phyloP scores from a whole-genome alignment of 345 rosid genomes.

The Aquilaria malaccensis region DNA sequence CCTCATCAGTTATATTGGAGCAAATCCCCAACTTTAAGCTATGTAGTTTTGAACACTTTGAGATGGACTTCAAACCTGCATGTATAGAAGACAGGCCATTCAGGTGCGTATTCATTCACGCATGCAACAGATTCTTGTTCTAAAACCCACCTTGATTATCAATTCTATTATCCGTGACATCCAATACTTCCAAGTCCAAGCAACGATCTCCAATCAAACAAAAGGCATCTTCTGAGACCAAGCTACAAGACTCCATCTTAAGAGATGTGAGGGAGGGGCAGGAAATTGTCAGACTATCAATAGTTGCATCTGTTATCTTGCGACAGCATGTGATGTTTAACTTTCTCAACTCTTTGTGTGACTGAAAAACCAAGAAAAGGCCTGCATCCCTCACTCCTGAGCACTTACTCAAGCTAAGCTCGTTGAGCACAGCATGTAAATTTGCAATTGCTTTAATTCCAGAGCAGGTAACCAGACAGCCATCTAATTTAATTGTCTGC shows the following conservation, averaged over 20 bases:
- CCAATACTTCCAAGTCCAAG: conserved; percentile 32
- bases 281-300: conserved; percentile 29
- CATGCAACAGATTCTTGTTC: conserved; percentile 3
- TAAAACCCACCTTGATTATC: conserved; percentile 30
- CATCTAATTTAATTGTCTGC: conserved; percentile 33
- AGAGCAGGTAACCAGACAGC: conserved; percentile 29
- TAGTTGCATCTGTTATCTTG: conserved; percentile 29
- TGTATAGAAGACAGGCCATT: conserved; percentile 3
- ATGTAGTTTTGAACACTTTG: conserved; percentile 27
- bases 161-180: conserved; percentile 36
- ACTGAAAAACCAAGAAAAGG: conserved; percentile 26
- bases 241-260: conserved; percentile 46
- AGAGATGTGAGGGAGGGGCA: conserved; percentile 34
- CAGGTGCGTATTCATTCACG: background rate
- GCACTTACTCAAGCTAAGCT: conserved; percentile 38
- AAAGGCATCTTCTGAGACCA: conserved; percentile 38
- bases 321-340: conserved; percentile 45
- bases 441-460: conserved; percentile 34
- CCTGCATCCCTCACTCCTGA: conserved; percentile 34
- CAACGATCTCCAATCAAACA: conserved; percentile 38
- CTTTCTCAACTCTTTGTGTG: conserved; percentile 29
- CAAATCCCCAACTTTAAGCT: conserved; percentile 40
- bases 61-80: conserved; percentile 40
- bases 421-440: conserved; percentile 24
- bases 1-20: conserved; percentile 31